These are phyloP conservation scores for Coemansia sp. DNA, from an alignment of 192 early-diverging fungal genomes.

Conservation along the genomic window DNA sequence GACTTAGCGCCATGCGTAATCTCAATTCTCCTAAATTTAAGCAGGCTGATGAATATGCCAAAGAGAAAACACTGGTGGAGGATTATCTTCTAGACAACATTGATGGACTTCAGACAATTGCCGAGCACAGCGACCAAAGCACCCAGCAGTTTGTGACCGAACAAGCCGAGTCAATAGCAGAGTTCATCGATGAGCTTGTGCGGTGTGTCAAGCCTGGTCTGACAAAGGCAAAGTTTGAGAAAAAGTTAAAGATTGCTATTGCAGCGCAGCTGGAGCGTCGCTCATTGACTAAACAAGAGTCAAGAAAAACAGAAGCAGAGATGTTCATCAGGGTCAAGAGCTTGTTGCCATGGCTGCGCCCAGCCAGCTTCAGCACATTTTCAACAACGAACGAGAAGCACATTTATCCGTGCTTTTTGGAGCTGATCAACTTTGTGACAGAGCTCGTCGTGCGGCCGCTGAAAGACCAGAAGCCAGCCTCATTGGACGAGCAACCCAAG, in stretches of 20 bases:
- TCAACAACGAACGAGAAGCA: background rate
- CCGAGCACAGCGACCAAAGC: background rate
- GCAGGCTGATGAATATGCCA: background rate
- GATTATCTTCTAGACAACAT: background rate
- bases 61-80: background rate
- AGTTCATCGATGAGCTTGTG: background rate
- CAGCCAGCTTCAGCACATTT: background rate
- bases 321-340: background rate
- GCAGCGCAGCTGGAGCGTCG: background rate
- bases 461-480: background rate
- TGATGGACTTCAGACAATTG: background rate
- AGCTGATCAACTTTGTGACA: background rate
- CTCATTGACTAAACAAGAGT: background rate
- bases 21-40: no score
- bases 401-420: background rate
- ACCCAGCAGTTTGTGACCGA: background rate
- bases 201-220: background rate
- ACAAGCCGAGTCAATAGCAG: background rate
- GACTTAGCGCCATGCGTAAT: background rate
- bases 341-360: background rate
- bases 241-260: background rate
- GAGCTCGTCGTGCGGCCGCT: background rate
- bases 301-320: background rate
- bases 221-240: background rate
- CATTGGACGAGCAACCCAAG: background rate